Conservation (phyloP, 2,329 filamentous ascomycete genomes). For the Didymella segeticola region DNA sequence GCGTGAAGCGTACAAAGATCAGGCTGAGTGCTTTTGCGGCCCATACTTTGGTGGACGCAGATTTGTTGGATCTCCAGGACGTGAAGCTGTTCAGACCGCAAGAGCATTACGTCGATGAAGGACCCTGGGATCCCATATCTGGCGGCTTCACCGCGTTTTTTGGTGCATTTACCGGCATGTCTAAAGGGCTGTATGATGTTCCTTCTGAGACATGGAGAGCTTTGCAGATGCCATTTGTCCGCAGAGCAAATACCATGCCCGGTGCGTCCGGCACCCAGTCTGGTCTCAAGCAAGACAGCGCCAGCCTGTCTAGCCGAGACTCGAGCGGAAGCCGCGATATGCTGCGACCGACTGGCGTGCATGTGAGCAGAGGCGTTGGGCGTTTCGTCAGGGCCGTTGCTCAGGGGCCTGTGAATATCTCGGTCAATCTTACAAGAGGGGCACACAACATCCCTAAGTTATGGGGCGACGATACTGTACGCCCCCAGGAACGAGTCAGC, state of each 20-base stretch:
- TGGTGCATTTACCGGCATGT: slow-evolving; percentile 61
- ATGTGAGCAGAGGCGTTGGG: slow-evolving; percentile 21
- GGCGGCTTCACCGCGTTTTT: slow-evolving; percentile 60
- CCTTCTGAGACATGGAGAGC: slow-evolving; percentile 59
- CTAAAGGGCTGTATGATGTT: slow-evolving; percentile 77
- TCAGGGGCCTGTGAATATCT: slow-evolving; percentile 24
- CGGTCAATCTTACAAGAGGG: slow-evolving; percentile 24
- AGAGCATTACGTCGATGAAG: slow-evolving; percentile 24
- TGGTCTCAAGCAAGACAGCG: neutral
- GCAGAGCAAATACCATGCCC: neutral
- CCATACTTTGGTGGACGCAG: slow-evolving; percentile 25
- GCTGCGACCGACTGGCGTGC: slow-evolving; percentile 26
- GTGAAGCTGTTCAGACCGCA: slow-evolving; percentile 26
- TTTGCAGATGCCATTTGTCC: slow-evolving; percentile 9
- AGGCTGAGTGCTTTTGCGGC: slow-evolving; percentile 35
- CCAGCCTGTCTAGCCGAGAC: neutral
- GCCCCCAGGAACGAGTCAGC: slow-evolving; percentile 24
- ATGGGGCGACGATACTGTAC: slow-evolving; percentile 31
- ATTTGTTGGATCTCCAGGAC: slow-evolving; percentile 23
- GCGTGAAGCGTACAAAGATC: slow-evolving; percentile 29
- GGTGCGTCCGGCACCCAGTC: neutral
- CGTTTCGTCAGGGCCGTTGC: slow-evolving; percentile 16
- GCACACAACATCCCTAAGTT: slow-evolving; percentile 33
- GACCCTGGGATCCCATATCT: slow-evolving; percentile 26
- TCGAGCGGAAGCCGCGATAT: slow-evolving; percentile 23